Evolutionary conservation across 495 filamentous ascomycete genomes (phyloP).

Genomic region (Annulohypoxylon maeteangense): DNA sequence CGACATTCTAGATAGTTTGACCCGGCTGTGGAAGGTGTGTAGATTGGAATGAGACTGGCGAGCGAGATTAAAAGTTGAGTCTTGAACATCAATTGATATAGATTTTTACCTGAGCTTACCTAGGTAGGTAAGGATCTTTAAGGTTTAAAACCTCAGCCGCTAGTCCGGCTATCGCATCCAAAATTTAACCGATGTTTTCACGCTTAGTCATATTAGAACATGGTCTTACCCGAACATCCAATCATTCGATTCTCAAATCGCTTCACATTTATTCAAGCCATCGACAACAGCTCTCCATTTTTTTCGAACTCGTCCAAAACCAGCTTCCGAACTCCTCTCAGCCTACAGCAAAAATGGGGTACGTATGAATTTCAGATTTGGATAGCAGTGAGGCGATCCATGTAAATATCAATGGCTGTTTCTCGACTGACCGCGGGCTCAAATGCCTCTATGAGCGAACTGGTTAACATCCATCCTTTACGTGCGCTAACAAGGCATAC

Average conservation of each 20-base stretch:
- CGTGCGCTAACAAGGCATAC: conserved; percentile 25
- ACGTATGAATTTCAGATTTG: background rate
- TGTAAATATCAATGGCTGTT: conserved; percentile 14
- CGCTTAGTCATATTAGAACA: conserved; percentile 44
- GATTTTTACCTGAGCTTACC: background rate
- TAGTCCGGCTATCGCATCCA: background rate
- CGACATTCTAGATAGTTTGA: conserved; percentile 31
- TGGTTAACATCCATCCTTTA: conserved; percentile 17
- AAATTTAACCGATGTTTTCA: conserved; percentile 36
- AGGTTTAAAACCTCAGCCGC: background rate
- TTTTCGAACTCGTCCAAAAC: conserved; percentile 14
- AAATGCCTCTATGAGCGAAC: conserved; percentile 14
- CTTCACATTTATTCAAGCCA: conserved; percentile 34
- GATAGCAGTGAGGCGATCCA: background rate
- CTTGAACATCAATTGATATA: background rate
- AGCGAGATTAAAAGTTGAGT: background rate
- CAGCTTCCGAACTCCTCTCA: conserved; percentile 7
- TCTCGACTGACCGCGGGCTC: background rate
- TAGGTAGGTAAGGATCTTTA: too few species aligned
- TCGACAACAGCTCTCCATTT: conserved; percentile 37
- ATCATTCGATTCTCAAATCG: conserved; percentile 43
- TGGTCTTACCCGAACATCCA: conserved; percentile 26
- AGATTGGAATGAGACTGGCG: background rate
- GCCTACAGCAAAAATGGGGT: conserved; percentile 44
- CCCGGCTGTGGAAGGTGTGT: background rate